Evolutionary conservation across 148 eudicot genomes (phyloP).

Genomic region (Camellia japonica): DNA sequence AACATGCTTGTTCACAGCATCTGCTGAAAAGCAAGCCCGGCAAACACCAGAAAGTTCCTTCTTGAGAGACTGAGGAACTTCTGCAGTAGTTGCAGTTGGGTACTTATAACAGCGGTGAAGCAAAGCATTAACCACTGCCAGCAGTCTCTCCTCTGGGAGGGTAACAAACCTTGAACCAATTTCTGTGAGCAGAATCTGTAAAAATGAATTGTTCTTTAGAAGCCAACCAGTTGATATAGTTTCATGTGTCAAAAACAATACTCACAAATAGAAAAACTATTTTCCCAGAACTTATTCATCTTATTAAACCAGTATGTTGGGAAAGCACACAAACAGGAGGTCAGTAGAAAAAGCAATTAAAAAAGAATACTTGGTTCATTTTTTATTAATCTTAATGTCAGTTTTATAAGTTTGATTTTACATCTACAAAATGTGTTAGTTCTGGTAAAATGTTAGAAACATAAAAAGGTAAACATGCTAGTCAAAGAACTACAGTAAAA

Average conservation of each 20-base stretch:
- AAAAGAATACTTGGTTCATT: background rate
- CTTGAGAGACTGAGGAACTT: slow-evolving; percentile 96
- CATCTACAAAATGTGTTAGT: background rate
- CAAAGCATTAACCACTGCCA: slow-evolving; percentile 93
- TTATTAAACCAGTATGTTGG: background rate
- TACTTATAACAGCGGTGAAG: slow-evolving; percentile 97
- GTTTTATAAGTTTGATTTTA: background rate
- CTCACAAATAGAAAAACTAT: background rate
- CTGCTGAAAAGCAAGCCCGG: slow-evolving; percentile 95
- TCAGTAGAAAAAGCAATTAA: background rate
- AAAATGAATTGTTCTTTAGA: slow-evolving; percentile 7
- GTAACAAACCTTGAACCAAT: slow-evolving; percentile 98
- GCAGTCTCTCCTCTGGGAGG: slow-evolving; percentile 95
- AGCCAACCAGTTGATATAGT: background rate
- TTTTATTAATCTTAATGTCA: background rate
- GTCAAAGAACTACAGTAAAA: background rate
- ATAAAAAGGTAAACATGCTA: background rate
- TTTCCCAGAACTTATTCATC: background rate
- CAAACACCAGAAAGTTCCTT: slow-evolving; percentile 99
- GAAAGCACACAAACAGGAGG: background rate
- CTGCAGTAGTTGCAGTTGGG: slow-evolving; percentile 96
- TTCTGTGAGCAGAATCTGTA: slow-evolving; percentile 85
- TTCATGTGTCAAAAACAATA: background rate
- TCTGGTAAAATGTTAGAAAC: background rate
- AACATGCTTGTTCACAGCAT: slow-evolving; percentile 97